A percentile compares a stretch with the other conserved stretches of the same genome.
Evolutionary conservation across 2,329 filamentous ascomycete species (phyloP).

Genomic region (Paramyrothecium sp.): DNA sequence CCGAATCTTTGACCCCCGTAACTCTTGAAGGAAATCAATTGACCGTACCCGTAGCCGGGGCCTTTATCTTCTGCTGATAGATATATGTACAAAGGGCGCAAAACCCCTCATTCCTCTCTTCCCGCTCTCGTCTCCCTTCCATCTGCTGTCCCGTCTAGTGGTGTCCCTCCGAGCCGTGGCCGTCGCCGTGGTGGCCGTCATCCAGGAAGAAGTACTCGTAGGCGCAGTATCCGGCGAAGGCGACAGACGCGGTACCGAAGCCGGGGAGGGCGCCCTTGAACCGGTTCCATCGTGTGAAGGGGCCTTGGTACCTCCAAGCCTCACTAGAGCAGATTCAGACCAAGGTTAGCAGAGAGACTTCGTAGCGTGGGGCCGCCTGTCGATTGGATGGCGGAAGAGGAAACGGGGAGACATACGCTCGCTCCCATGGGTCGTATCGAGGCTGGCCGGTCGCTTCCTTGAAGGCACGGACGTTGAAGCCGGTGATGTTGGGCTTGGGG

Average conservation of each 20-base stretch:
- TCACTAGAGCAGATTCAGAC: constrained; percentile 57
- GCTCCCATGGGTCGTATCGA: constrained; percentile 66
- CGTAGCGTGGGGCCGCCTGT: neutral
- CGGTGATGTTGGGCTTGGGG: constrained; percentile 75
- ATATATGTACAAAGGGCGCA: constrained; percentile 19
- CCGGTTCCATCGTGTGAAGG: constrained; percentile 84
- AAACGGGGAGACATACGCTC: constrained; percentile 47
- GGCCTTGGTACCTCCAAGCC: constrained; percentile 89
- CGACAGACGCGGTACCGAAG: constrained; percentile 86
- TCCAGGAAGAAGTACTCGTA: constrained; percentile 87
- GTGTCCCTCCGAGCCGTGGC: constrained; percentile 58
- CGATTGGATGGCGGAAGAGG: neutral
- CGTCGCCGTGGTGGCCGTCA: constrained; percentile 60
- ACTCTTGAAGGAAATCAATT: constrained; percentile 14
- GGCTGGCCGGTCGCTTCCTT: constrained; percentile 65
- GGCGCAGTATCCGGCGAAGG: constrained; percentile 84
- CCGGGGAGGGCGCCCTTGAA: constrained; percentile 87
- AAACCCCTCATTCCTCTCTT: constrained; percentile 4
- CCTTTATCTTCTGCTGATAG: neutral
- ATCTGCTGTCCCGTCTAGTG: constrained; percentile 31
- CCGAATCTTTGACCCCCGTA: neutral
- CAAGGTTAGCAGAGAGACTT: constrained; percentile 7
- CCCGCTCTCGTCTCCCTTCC: constrained; percentile 8
- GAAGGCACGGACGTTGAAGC: constrained; percentile 85
- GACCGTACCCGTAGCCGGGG: constrained; percentile 14